Evolutionary conservation across 495 filamentous ascomycete species (phyloP).

Genomic region (Podospora comata): DNA sequence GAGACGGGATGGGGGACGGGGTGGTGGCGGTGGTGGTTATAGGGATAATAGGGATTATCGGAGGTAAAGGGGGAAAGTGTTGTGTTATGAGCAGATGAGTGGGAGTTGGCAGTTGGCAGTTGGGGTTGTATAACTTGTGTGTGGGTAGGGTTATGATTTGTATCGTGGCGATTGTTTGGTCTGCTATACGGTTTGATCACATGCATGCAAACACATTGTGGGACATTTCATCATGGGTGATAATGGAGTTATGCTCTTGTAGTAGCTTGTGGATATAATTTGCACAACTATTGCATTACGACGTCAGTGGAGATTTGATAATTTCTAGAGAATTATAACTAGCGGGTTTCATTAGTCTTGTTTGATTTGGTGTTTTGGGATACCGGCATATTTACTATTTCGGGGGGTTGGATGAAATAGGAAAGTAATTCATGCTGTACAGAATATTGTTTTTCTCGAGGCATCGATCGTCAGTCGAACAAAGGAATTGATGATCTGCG

Average conservation of each 20-base stretch:
- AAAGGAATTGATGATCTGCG: background rate
- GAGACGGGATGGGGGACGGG: slow-evolving; percentile 16
- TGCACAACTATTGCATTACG: background rate
- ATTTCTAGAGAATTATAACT: background rate
- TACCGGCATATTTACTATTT: background rate
- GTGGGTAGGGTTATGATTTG: background rate
- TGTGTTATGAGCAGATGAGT: no score
- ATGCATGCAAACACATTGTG: no score
- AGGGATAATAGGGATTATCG: slow-evolving; percentile 14
- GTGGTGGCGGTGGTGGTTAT: slow-evolving; percentile 12
- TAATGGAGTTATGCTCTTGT: no score
- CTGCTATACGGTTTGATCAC: no score
- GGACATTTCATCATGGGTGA: no score
- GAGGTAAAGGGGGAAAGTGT: background rate
- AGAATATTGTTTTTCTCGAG: background rate
- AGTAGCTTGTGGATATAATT: no score
- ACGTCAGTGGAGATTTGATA: background rate
- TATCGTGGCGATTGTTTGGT: no score
- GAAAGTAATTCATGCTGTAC: background rate
- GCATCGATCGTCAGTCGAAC: background rate
- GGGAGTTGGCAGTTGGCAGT: background rate
- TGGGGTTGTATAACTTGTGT: background rate
- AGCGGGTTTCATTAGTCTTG: background rate
- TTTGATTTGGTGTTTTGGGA: background rate
- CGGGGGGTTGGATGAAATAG: background rate